phyloP scores from a whole-genome alignment of 371 early-diverging fungal genomes.

The Vairimorpha necatrix region DNA sequence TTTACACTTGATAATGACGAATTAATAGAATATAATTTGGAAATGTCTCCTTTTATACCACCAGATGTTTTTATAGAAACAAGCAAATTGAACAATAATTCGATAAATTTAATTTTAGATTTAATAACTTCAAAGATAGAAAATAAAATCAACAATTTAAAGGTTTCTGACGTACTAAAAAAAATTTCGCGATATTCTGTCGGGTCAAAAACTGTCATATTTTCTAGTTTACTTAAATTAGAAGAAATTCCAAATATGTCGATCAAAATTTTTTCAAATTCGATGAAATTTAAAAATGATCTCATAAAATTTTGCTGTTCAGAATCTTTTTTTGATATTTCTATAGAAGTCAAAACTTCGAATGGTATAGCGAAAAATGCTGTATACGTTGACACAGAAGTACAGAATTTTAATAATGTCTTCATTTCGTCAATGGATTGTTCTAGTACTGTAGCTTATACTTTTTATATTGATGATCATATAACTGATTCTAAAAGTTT shows the following conservation, averaged over 20 bases:
- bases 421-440: slow-evolving; percentile 39
- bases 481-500: slow-evolving; percentile 39
- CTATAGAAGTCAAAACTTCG: slow-evolving; percentile 45
- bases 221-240: slow-evolving; percentile 2
- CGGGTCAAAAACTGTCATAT: slow-evolving; percentile 40
- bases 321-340: slow-evolving; percentile 42
- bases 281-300: slow-evolving; percentile 8
- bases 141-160: background rate
- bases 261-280: background rate
- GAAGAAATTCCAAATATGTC: slow-evolving; percentile 23
- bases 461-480: slow-evolving; percentile 37
- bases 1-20: background rate
- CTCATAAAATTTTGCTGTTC: slow-evolving; percentile 12
- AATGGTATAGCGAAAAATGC: slow-evolving; percentile 39
- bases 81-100: background rate
- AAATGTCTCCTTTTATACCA: slow-evolving; percentile 15
- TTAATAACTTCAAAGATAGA: background rate
- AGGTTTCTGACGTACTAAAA: background rate
- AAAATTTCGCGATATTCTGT: slow-evolving; percentile 8
- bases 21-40: background rate
- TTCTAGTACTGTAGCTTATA: slow-evolving; percentile 43
- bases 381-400: slow-evolving; percentile 31
- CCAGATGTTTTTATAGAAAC: slow-evolving; percentile 25
- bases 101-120: background rate
- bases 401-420: slow-evolving; percentile 22